phyloP scores from a whole-genome alignment of 345 rosid species.

The Citrus maxima region DNA sequence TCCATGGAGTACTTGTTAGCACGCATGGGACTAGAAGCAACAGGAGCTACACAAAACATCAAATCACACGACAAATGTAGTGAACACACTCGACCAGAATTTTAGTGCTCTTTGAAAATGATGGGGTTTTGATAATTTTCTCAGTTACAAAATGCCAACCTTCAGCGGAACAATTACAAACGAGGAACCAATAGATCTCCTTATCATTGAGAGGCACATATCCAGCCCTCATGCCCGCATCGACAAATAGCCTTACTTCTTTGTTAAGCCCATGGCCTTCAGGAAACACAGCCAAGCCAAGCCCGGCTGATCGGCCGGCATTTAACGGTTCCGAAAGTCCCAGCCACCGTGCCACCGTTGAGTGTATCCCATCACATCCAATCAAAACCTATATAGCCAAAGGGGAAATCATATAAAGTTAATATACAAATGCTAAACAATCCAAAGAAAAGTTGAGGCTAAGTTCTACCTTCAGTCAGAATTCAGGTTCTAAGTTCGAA shows the following conservation, averaged over 20 bases:
- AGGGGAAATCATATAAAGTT: background rate
- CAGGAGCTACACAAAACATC: too few species aligned
- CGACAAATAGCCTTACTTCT: slow-evolving; percentile 23
- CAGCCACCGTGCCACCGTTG: slow-evolving; percentile 29
- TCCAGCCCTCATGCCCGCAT: slow-evolving; percentile 30
- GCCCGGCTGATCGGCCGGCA: slow-evolving; percentile 31
- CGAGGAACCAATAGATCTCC: slow-evolving; percentile 30
- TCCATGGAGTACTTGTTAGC: too few species aligned
- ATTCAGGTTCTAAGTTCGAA: too few species aligned
- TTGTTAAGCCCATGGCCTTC: slow-evolving; percentile 29
- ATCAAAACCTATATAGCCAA: slow-evolving; percentile 23
- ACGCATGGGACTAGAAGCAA: too few species aligned
- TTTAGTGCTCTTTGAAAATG: too few species aligned
- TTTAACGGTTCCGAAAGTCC: slow-evolving; percentile 27
- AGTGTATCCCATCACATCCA: slow-evolving; percentile 46
- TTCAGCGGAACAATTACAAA: slow-evolving; percentile 5
- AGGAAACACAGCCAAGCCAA: slow-evolving; percentile 30
- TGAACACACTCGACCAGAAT: too few species aligned
- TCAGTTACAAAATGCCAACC: slow-evolving; percentile 1
- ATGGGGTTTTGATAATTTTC: too few species aligned
- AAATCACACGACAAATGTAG: background rate
- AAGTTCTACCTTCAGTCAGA: too few species aligned
- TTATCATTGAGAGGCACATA: slow-evolving; percentile 27
- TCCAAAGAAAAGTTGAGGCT: background rate
- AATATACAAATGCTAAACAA: background rate